Percentiles rank a stretch among this genome's conserved stretches.
phyloP scores from a whole-genome alignment of 805 yeast species.

The Cyberlindnera mississippiensis region DNA sequence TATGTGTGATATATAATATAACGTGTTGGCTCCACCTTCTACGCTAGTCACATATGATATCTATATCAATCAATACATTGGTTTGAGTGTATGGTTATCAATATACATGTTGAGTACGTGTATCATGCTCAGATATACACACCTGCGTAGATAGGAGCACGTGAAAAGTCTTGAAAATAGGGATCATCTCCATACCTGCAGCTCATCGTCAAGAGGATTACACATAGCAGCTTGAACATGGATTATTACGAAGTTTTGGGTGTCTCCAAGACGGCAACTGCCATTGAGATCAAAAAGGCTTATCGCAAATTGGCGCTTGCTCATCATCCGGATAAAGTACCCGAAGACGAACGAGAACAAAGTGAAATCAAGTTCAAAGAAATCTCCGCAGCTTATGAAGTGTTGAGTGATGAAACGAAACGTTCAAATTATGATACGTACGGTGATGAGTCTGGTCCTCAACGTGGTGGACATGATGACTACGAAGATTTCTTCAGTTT shows the following conservation, averaged over 20 bases:
- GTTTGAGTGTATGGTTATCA: no score
- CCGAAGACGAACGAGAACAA: slow-evolving; percentile 58
- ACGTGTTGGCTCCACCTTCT: no score
- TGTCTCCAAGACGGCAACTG: slow-evolving; percentile 59
- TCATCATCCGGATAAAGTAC: slow-evolving; percentile 87
- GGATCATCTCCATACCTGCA: no score
- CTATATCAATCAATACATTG: no score
- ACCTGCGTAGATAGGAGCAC: no score
- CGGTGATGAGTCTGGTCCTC: slow-evolving; percentile 41
- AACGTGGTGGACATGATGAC: slow-evolving; percentile 38
- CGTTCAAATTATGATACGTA: slow-evolving; percentile 56
- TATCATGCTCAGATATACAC: neutral
- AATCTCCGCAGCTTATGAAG: slow-evolving; percentile 81
- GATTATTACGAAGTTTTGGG: slow-evolving; percentile 63
- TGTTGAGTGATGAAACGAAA: slow-evolving; percentile 64
- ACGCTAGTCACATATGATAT: no score
- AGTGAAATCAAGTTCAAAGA: slow-evolving; percentile 83
- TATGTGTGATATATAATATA: no score
- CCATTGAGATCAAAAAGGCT: slow-evolving; percentile 74
- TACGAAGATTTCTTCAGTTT: slow-evolving; percentile 76
- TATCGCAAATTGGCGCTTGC: slow-evolving; percentile 78
- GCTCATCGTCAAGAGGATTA: no score
- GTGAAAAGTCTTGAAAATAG: no score
- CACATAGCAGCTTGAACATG: no score
- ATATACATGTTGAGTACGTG: no score